Evolutionary conservation across 2,329 filamentous ascomycete species (phyloP).

Genomic region (Trichophyton simii): DNA sequence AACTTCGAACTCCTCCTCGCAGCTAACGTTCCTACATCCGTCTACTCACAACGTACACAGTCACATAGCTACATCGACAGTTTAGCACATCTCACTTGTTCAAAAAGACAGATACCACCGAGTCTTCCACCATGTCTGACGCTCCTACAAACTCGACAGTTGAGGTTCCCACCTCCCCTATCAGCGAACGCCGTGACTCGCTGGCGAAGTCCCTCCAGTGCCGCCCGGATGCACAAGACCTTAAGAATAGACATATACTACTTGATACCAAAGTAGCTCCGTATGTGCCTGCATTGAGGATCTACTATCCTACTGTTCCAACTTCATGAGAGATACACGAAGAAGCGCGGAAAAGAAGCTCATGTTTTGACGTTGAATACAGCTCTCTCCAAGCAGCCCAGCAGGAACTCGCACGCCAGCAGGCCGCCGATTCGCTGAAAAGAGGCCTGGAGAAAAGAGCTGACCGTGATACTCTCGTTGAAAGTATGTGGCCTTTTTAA

Average conservation of each 20-base stretch:
- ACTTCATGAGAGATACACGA: not conserved
- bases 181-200: slow-evolving; percentile 47
- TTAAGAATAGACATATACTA: slow-evolving; percentile 57
- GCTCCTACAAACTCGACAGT: slow-evolving; percentile 20
- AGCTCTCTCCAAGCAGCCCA: slow-evolving; percentile 44
- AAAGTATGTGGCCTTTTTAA: slow-evolving; percentile 45
- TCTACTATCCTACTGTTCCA: slow-evolving; percentile 1
- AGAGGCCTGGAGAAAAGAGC: slow-evolving; percentile 52
- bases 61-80: not conserved
- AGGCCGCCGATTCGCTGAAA: slow-evolving; percentile 50
- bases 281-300: slow-evolving; percentile 29
- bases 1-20: not conserved
- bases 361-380: not conserved
- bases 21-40: not conserved
- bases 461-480: slow-evolving; percentile 62
- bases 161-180: slow-evolving; percentile 48
- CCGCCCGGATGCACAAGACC: slow-evolving; percentile 53
- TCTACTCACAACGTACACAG: not conserved
- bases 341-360: not conserved
- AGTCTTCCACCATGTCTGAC: not conserved
- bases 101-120: not conserved
- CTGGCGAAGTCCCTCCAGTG: slow-evolving; percentile 60
- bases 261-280: slow-evolving; percentile 56
- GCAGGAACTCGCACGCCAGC: slow-evolving; percentile 53
- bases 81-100: not conserved